Percentiles rank a stretch among this genome's conserved stretches.
Conservation (phyloP, 2,329 filamentous ascomycete species). For the Fusarium stilboides region DNA sequence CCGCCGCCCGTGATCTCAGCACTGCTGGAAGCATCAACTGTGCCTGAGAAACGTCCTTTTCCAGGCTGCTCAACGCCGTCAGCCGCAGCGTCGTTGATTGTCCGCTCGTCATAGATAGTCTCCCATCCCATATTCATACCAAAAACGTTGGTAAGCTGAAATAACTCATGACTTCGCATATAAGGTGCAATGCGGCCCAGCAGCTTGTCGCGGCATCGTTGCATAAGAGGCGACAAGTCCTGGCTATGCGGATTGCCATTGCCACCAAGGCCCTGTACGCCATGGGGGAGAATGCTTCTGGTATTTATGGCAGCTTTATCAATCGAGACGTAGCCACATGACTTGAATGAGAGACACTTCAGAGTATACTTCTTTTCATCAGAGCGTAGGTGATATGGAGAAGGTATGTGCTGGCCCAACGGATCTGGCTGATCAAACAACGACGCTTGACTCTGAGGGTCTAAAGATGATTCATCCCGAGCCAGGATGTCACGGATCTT, state of each 20-base stretch:
- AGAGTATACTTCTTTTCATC: constrained; percentile 54
- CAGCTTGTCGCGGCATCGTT: constrained; percentile 55
- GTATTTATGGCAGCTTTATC: constrained; percentile 56
- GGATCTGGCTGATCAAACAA: constrained; percentile 18
- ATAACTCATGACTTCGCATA: constrained; percentile 51
- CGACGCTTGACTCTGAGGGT: constrained; percentile 1
- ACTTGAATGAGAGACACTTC: constrained; percentile 66
- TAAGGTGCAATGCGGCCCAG: constrained; percentile 55
- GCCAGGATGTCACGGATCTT: constrained; percentile 50
- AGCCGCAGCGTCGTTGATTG: constrained; percentile 52
- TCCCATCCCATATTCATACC: constrained; percentile 58
- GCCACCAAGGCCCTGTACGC: constrained; percentile 42
- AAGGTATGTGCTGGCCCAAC: constrained; percentile 45
- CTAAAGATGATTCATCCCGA: constrained; percentile 13
- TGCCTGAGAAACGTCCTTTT: constrained; percentile 59
- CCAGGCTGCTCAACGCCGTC: constrained; percentile 58
- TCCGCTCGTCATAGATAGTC: constrained; percentile 52
- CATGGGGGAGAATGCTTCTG: constrained; percentile 52
- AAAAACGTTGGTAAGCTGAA: constrained; percentile 52
- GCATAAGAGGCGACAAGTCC: constrained; percentile 53
- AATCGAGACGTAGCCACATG: constrained; percentile 73
- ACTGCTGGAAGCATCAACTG: constrained; percentile 41
- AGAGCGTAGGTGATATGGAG: constrained; percentile 32
- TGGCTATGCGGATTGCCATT: constrained; percentile 45
- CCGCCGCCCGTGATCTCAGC: constrained; percentile 6